Conservation (phyloP, 2,329 filamentous ascomycete genomes). For the Hirsutella minnesotensis region DNA sequence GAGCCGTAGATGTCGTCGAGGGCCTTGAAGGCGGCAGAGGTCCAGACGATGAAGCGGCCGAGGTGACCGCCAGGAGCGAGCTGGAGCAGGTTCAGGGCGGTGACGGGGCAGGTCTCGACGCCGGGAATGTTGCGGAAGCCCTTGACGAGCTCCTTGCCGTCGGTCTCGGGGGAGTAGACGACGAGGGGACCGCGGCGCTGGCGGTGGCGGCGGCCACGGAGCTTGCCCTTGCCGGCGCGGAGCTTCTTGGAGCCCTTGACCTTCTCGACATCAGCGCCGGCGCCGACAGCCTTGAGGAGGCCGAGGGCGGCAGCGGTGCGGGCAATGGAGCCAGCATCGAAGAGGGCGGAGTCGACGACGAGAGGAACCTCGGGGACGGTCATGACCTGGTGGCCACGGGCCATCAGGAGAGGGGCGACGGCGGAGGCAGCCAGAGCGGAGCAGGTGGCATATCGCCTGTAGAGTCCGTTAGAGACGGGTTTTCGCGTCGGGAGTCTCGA, state of each 20-base stretch:
- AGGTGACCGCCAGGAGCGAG: conserved; percentile 98
- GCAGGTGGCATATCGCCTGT: conserved; percentile 89
- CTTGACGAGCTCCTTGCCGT: conserved; percentile 85
- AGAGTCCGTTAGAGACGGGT: conserved; percentile 12
- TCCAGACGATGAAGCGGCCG: conserved; percentile 98
- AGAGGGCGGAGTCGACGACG: conserved; percentile 83
- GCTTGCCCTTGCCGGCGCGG: conserved; percentile 97
- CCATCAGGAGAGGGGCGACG: conserved; percentile 85
- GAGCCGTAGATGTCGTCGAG: conserved; percentile 96
- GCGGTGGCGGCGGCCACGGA: conserved; percentile 89
- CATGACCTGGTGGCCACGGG: conserved; percentile 92
- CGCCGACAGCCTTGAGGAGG: conserved; percentile 85
- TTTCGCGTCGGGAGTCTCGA: not conserved
- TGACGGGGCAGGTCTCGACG: conserved; percentile 92
- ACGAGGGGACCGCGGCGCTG: conserved; percentile 96
- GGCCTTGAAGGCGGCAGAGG: conserved; percentile 89
- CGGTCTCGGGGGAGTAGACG: conserved; percentile 91
- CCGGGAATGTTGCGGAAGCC: conserved; percentile 99
- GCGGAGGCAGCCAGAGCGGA: conserved; percentile 96
- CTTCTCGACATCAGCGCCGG: conserved; percentile 84
- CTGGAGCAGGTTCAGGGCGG: conserved; percentile 95
- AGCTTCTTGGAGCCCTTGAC: conserved; percentile 94
- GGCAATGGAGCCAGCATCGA: conserved; percentile 65
- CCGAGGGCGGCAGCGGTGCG: conserved; percentile 82
- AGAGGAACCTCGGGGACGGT: conserved; percentile 92